phyloP scores from a whole-genome alignment of 306 rosid species.

The Prunus kanzakura region DNA sequence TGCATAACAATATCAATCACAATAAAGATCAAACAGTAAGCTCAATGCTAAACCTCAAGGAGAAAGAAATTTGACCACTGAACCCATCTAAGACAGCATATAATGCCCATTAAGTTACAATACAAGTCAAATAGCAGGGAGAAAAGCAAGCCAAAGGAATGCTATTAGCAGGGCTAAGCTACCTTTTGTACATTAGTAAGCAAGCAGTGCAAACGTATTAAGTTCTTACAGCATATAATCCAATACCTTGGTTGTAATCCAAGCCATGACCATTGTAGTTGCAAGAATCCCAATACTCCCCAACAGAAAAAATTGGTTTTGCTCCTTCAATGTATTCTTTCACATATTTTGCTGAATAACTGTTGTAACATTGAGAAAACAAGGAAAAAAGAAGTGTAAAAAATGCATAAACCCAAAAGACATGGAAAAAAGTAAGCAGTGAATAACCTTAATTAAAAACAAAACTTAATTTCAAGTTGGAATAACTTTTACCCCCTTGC shows the following conservation, averaged over 20 bases:
- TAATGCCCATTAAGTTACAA: background rate
- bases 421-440: background rate
- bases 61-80: background rate
- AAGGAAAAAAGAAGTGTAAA: background rate
- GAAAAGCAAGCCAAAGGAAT: slow-evolving; percentile 2
- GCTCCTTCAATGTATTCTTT: slow-evolving; percentile 85
- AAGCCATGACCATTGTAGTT: slow-evolving; percentile 57
- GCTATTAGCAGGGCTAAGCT: background rate
- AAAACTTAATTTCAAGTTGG: background rate
- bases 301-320: slow-evolving; percentile 76
- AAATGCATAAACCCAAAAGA: background rate
- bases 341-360: slow-evolving; percentile 78
- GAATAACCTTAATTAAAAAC: background rate
- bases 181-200: background rate
- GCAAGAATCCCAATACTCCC: slow-evolving; percentile 94
- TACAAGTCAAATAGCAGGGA: background rate
- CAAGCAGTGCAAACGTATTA: background rate
- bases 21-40: background rate
- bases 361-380: slow-evolving; percentile 24
- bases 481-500: slow-evolving; percentile 63
- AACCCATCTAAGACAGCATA: background rate
- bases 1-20: slow-evolving; percentile 23
- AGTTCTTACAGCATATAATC: background rate
- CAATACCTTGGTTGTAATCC: slow-evolving; percentile 86
- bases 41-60: background rate